Base-by-base conservation (phyloP, 257 asterid species). In the Primulina tabacum region DNA sequence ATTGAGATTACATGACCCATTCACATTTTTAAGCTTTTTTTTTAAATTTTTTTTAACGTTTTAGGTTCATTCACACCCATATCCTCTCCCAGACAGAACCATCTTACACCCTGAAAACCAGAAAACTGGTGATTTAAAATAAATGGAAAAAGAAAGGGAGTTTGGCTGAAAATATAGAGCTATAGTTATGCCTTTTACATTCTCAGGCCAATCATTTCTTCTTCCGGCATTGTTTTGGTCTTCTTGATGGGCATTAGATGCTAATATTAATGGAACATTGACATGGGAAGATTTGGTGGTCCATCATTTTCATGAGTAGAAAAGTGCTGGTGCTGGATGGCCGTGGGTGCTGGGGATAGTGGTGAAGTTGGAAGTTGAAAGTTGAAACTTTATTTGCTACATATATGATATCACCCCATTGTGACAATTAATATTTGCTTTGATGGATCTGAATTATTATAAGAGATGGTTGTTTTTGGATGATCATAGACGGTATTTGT, bases 301-400 rank as follows among this genome's bases (percentile, higher is more conserved):
- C 7, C 29, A 35, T 20, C 18, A 10, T 37, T 37, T 16, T 37
- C 11, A 5, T 2, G 68, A 37, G 32, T 35, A 8, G 33, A 6
- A 21, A 43, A 43, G 34, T 3, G 11, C 18, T 34, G 68, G 11
- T 34, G 56, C 32, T 18, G 33, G 3, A 18, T 64, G 55, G 68
- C 29, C 20, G 38, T 64, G 24, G 20, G 8, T 37, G 52, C 16
- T 40, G 53, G 37, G 69, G 57, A 4, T 33, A 38, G 17, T 65
- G 34, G 53, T 65, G 53, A 65, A 65, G 38, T 38, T 65, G 70
- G 37, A 65, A 65, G 34, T 32, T 24, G 60, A 65, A 28, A 28
- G 12, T 14, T 24, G 60, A 65, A 40, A 26, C 24, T 24, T 40
- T 65, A 38, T 43, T 43, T 7, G 59, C 58, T 65, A 26, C 37